Conservation (phyloP, 257 asterid species). For the Capsicum pubescens region DNA sequence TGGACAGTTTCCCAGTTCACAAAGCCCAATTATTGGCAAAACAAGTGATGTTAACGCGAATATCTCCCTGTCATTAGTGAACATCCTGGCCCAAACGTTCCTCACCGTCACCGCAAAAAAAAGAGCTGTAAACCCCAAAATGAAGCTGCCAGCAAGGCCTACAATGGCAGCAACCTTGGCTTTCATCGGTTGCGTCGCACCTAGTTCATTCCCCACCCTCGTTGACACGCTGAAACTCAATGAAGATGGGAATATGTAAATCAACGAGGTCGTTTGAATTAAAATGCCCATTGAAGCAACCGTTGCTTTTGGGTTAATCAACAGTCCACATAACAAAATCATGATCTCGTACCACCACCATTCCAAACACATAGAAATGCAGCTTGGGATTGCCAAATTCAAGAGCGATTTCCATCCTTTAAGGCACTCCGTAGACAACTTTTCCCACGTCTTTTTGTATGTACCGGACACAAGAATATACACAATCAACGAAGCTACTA, state of each 20-base stretch:
- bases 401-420: constrained; percentile 65
- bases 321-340: constrained; percentile 70
- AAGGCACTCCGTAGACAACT: constrained; percentile 54
- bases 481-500: constrained; percentile 52
- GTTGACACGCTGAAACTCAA: constrained; percentile 79
- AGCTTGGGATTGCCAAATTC: constrained; percentile 71
- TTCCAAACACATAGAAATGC: constrained; percentile 79
- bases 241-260: constrained; percentile 82
- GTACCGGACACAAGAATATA: constrained; percentile 59
- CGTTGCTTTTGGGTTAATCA: constrained; percentile 63
- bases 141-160: constrained; percentile 62
- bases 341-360: constrained; percentile 98
- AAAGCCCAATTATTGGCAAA: constrained; percentile 75
- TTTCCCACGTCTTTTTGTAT: constrained; percentile 65
- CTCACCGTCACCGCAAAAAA: constrained; percentile 64
- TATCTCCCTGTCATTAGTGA: constrained; percentile 67
- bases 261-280: constrained; percentile 76
- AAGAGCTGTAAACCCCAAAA: constrained; percentile 59
- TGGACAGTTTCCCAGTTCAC: constrained; percentile 92
- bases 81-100: constrained; percentile 70
- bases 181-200: constrained; percentile 54
- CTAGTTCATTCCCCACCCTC: constrained; percentile 75
- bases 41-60: constrained; percentile 61
- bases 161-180: constrained; percentile 69
- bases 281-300: constrained; percentile 88